Evolutionary conservation across 768 basidiomycete genomes (phyloP).

Genomic region (Agrocybe pediades): DNA sequence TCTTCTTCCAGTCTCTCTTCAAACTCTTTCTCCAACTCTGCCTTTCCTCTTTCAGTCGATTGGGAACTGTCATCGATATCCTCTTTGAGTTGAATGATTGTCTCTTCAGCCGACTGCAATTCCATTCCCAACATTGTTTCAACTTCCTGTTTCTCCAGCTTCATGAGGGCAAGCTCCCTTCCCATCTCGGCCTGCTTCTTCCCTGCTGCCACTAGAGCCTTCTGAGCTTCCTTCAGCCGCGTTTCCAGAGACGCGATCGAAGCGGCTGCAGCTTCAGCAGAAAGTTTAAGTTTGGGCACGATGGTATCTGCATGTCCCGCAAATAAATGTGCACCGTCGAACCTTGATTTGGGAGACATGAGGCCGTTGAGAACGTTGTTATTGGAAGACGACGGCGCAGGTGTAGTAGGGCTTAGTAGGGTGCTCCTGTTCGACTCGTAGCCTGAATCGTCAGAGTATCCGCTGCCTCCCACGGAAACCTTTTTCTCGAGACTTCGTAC

Average conservation of each 20-base stretch:
- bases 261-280: slow-evolving; percentile 41
- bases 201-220: slow-evolving; percentile 56
- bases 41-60: slow-evolving; percentile 41
- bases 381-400: slow-evolving; percentile 18
- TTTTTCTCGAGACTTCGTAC: slow-evolving; percentile 70
- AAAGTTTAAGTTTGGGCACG: slow-evolving; percentile 49
- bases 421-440: slow-evolving; percentile 46
- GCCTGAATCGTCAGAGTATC: slow-evolving; percentile 49
- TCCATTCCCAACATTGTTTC: slow-evolving; percentile 69
- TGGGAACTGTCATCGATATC: neutral
- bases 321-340: slow-evolving; percentile 84
- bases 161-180: slow-evolving; percentile 61
- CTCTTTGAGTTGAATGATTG: slow-evolving; percentile 53
- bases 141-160: slow-evolving; percentile 68
- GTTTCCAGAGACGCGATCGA: slow-evolving; percentile 61
- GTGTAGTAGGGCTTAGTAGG: slow-evolving; percentile 46
- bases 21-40: slow-evolving; percentile 52
- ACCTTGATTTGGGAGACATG: slow-evolving; percentile 48
- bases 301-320: slow-evolving; percentile 77
- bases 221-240: slow-evolving; percentile 62
- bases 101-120: slow-evolving; percentile 67
- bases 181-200: slow-evolving; percentile 63
- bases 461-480: slow-evolving; percentile 23
- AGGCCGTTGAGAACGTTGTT: slow-evolving; percentile 35
- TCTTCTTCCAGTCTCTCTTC: slow-evolving; percentile 27